Base-by-base conservation (phyloP, 257 asterid genomes). In the Salvia rosmarinus region DNA sequence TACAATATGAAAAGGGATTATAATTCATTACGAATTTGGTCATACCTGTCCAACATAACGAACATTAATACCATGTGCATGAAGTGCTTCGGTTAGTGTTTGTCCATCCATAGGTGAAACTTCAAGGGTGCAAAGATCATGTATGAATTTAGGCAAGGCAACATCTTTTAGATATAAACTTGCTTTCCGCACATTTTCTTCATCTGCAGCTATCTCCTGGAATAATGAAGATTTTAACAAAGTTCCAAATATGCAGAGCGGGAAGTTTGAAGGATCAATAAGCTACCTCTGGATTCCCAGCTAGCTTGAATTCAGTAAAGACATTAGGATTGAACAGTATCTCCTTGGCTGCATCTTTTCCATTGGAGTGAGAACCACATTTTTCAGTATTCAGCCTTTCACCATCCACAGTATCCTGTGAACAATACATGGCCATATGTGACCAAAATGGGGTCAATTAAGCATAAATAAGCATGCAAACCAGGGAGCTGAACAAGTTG, bases 81-180 rank as follows among this genome's bases (percentile, higher is more conserved):
- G 98, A 71, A 92, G 93, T 49, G 97, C 95, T 81, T 92, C 98
- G 44, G 96, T 92, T 64, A 92, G 81, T 58, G 98, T 90, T 51
- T 88, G 96, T 20, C 98, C 98, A 81, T 92, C 97, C 97, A 90
- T 90, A 59, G 98, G 98, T 67, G 98, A 92, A 82, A 92, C 96
- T 80, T 92, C 98, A 70, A 92, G 98, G 65, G 90, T 78, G 77
- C 90, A 79, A 57, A 92, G 91, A 80, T 92, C 97, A 71, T 84
- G 82, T 49, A 88, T 73, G 81, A 92, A 90, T 81, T 90, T 92
- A 11, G 95, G 95, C 55, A 90, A 85, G 55, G 86, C 86, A 54
- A 86, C 83, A 60, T 89, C 91, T 75, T 81, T 85, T 43, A 92
- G 95, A 80, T 90, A 80, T 37, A 72, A 71, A 82, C 95, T 83